Evolutionary conservation across 805 yeast genomes (phyloP).

Genomic region (Candida arabinofermentans): DNA sequence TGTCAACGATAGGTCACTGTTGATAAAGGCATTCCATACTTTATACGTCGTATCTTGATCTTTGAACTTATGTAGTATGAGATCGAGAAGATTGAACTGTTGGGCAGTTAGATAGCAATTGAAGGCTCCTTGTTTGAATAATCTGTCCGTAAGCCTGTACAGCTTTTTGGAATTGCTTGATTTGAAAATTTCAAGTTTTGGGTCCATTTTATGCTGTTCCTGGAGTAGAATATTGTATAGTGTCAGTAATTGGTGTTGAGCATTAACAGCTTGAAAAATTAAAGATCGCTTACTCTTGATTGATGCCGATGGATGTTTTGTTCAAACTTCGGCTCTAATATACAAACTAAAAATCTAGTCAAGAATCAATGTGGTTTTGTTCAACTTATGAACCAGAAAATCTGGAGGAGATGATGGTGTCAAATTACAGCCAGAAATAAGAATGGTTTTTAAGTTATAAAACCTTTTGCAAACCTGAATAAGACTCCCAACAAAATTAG

Average conservation of each 20-base stretch:
- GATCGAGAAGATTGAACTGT: conserved; percentile 48
- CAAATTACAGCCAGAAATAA: too few relatives aligned
- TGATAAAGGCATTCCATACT: conserved; percentile 45
- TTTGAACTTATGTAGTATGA: conserved; percentile 36
- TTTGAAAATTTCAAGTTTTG: conserved; percentile 14
- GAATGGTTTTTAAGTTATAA: too few relatives aligned
- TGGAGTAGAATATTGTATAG: neutral
- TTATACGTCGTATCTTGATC: conserved; percentile 5
- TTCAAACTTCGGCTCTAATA: neutral
- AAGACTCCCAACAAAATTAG: too few relatives aligned
- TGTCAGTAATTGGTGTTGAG: neutral
- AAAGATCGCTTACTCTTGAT: neutral
- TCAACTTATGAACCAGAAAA: neutral
- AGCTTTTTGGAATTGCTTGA: conserved; percentile 26
- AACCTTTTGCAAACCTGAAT: too few relatives aligned
- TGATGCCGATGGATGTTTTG: neutral
- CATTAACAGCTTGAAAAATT: neutral
- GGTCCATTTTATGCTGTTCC: conserved; percentile 5
- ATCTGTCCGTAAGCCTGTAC: conserved; percentile 31
- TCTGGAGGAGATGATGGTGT: too few relatives aligned
- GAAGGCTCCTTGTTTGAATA: conserved; percentile 37
- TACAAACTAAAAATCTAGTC: neutral
- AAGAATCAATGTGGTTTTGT: neutral
- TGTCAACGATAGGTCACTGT: conserved; percentile 32
- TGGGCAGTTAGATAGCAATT: conserved; percentile 50